Evolutionary conservation across 805 yeast genomes (phyloP).

Genomic region (Candida railenensis): DNA sequence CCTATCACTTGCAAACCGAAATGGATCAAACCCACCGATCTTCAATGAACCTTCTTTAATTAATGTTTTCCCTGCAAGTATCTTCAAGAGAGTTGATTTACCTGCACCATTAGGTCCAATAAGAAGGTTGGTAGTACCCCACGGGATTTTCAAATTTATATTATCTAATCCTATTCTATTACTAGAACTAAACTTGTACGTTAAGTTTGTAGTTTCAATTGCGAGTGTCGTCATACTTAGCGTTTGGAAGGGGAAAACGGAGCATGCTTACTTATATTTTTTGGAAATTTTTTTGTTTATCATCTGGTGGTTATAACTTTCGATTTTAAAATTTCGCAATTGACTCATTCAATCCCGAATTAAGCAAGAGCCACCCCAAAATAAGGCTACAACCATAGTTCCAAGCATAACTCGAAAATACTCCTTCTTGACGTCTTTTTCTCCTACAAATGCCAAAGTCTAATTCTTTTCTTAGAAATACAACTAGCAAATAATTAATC

Average conservation of each 20-base stretch:
- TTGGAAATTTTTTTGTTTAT: too few species aligned
- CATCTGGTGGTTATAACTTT: neutral
- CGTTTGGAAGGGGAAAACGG: too few species aligned
- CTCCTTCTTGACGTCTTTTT: too few species aligned
- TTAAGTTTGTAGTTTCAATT: constrained; percentile 61
- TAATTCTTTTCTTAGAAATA: too few species aligned
- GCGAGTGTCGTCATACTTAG: constrained; percentile 33
- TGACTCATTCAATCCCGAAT: too few species aligned
- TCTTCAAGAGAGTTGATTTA: constrained; percentile 80
- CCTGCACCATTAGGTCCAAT: constrained; percentile 98
- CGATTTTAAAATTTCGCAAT: too few species aligned
- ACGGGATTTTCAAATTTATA: constrained; percentile 58
- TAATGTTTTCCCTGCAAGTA: constrained; percentile 89
- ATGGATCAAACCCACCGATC: constrained; percentile 88
- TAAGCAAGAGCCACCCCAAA: too few species aligned
- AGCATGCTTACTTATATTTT: too few species aligned
- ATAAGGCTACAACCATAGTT: too few species aligned
- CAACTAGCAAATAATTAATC: too few species aligned
- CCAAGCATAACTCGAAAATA: too few species aligned
- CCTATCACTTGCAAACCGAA: constrained; percentile 54
- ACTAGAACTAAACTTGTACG: constrained; percentile 64
- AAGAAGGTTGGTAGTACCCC: constrained; percentile 73
- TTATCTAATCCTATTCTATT: constrained; percentile 66
- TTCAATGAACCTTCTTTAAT: constrained; percentile 67
- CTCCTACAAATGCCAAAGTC: too few species aligned